These are phyloP conservation scores for Starmerella stigmatis DNA, from an alignment of 805 yeast genomes.

Conservation along the genomic window DNA sequence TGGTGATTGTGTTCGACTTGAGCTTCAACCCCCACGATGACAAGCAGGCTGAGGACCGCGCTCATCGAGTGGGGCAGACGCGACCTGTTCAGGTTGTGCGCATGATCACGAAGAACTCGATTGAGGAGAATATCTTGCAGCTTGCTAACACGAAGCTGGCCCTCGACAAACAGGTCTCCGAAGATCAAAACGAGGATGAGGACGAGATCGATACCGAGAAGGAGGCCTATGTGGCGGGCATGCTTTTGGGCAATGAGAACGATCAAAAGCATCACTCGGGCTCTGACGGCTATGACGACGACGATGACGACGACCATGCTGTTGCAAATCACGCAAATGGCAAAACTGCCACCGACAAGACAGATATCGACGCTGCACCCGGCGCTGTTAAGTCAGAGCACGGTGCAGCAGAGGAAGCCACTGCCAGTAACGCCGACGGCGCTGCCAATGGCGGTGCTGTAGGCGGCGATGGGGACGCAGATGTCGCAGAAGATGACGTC, in stretches of 20 bases:
- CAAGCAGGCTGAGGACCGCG: slow-evolving; percentile 96
- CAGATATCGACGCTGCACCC: neutral
- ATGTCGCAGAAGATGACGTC: neutral
- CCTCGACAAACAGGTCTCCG: slow-evolving; percentile 47
- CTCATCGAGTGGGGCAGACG: slow-evolving; percentile 93
- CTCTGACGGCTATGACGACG: neutral
- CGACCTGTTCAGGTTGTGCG: slow-evolving; percentile 72
- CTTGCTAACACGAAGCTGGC: slow-evolving; percentile 86
- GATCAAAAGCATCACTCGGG: slow-evolving; percentile 5
- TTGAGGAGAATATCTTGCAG: slow-evolving; percentile 80
- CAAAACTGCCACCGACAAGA: neutral
- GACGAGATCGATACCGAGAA: slow-evolving; percentile 30
- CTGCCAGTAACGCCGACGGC: neutral
- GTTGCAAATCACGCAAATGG: neutral
- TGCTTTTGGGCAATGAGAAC: slow-evolving; percentile 26
- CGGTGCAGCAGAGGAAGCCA: neutral
- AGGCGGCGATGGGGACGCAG: neutral
- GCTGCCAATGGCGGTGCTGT: neutral
- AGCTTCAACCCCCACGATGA: slow-evolving; percentile 98
- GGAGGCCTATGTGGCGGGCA: slow-evolving; percentile 33
- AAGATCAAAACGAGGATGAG: slow-evolving; percentile 26
- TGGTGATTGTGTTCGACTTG: slow-evolving; percentile 83
- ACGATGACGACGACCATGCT: neutral
- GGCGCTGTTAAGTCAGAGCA: too few species aligned
- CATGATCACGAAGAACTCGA: slow-evolving; percentile 59